These are phyloP conservation scores for Ogataea zsoltii DNA, from an alignment of 805 yeast genomes.

Conservation along the genomic window DNA sequence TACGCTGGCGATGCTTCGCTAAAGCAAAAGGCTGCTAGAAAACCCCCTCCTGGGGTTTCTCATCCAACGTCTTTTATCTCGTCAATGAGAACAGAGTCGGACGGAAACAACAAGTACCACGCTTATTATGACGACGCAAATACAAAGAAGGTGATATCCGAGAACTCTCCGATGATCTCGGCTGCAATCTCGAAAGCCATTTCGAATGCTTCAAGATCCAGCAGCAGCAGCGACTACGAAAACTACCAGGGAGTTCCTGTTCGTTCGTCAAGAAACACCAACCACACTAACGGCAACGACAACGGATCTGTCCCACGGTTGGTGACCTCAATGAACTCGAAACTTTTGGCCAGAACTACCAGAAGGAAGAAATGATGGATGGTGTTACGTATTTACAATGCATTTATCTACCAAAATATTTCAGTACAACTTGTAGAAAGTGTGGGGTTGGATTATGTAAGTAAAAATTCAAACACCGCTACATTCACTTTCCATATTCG, in stretches of 20 bases:
- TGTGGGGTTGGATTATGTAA: too few relatives aligned
- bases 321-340: conserved; percentile 61
- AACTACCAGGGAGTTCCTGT: neutral
- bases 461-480: too few relatives aligned
- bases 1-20: neutral
- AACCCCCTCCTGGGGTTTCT: conserved; percentile 19
- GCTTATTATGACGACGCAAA: conserved; percentile 11
- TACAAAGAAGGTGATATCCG: conserved; percentile 21
- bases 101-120: conserved; percentile 1
- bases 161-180: conserved; percentile 33
- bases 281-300: neutral
- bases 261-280: conserved; percentile 1
- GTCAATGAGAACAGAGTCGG: conserved; percentile 20
- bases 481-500: neutral
- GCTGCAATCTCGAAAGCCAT: conserved; percentile 38
- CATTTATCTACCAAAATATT: too few relatives aligned
- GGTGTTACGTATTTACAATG: too few relatives aligned
- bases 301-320: conserved; percentile 22
- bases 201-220: conserved; percentile 16
- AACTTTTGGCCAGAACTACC: conserved; percentile 57
- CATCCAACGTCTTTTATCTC: conserved; percentile 19
- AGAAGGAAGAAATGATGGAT: conserved; percentile 38
- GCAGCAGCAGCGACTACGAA: conserved; percentile 6
- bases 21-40: conserved; percentile 9
- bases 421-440: too few relatives aligned